phyloP scores from a whole-genome alignment of 345 rosid genomes.

The Balakata baccata region DNA sequence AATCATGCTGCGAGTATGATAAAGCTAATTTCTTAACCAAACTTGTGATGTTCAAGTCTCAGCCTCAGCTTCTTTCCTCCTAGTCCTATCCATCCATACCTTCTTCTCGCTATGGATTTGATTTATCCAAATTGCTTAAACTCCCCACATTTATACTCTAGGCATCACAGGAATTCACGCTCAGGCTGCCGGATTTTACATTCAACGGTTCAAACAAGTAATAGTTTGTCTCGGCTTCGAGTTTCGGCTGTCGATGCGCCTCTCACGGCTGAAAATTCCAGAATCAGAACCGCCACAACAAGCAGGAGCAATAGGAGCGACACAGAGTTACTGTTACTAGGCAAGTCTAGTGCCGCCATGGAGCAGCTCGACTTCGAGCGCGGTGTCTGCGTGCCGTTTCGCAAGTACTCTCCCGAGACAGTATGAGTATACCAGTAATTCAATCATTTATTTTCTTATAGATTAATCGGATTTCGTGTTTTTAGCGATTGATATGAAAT shows the following conservation, averaged over 20 bases:
- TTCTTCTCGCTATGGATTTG: conserved; percentile 17
- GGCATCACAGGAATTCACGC: background rate
- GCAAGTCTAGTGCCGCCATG: conserved; percentile 60
- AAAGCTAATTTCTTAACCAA: background rate
- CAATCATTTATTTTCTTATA: background rate
- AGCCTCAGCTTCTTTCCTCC: background rate
- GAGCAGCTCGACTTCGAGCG: conserved; percentile 93
- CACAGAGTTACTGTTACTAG: background rate
- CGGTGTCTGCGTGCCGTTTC: conserved; percentile 93
- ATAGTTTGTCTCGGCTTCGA: background rate
- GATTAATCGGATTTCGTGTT: background rate
- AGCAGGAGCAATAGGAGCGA: conserved; percentile 4
- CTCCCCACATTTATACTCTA: conserved; percentile 4
- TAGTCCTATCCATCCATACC: background rate
- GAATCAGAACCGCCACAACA: background rate
- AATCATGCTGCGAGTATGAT: too few species aligned
- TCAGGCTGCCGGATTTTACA: background rate
- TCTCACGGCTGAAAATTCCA: background rate
- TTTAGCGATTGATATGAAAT: background rate
- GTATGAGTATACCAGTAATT: conserved; percentile 44
- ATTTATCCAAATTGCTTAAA: conserved; percentile 16
- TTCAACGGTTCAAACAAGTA: background rate
- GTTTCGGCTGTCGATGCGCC: background rate
- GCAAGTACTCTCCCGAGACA: conserved; percentile 92
- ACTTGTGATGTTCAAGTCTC: background rate